A percentile compares a stretch with the other conserved stretches of the same genome.
These are phyloP conservation scores for Colletotrichum sansevieriae DNA, from an alignment of 2,329 filamentous ascomycete species.

Conservation along the genomic window DNA sequence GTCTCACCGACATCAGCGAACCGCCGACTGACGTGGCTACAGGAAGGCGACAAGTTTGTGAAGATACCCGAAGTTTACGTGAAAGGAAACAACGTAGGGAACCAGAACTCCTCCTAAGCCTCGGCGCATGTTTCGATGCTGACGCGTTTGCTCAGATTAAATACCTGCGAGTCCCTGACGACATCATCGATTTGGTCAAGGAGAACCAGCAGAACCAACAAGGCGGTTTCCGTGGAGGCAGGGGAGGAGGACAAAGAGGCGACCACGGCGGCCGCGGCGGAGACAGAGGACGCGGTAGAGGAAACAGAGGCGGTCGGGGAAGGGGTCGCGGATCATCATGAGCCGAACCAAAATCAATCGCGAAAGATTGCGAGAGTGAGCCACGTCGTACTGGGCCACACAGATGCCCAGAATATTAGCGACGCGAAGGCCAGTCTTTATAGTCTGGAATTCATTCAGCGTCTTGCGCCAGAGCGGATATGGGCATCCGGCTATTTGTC, in stretches of 20 bases:
- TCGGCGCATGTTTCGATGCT: slow-evolving; percentile 6
- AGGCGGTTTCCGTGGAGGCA: slow-evolving; percentile 73
- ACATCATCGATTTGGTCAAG: slow-evolving; percentile 94
- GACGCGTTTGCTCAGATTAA: slow-evolving; percentile 81
- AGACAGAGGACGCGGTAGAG: slow-evolving; percentile 67
- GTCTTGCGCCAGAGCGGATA: slow-evolving; percentile 11
- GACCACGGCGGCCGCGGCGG: slow-evolving; percentile 70
- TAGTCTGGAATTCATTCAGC: not conserved
- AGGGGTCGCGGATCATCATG: slow-evolving; percentile 37
- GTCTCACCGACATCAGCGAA: not conserved
- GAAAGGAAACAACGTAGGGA: slow-evolving; percentile 91
- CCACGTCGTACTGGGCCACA: not conserved
- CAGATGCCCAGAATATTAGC: slow-evolving; percentile 1
- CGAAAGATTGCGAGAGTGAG: slow-evolving; percentile 14
- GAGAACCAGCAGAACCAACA: slow-evolving; percentile 86
- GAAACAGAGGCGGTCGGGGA: slow-evolving; percentile 44
- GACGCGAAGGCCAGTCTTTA: not conserved
- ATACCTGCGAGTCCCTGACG: slow-evolving; percentile 95
- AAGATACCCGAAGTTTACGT: slow-evolving; percentile 95
- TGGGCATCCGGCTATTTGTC: not conserved
- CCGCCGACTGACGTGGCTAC: slow-evolving; percentile 42
- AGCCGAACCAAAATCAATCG: not conserved
- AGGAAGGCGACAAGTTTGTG: slow-evolving; percentile 95
- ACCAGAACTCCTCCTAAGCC: not conserved
- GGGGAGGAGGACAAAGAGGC: slow-evolving; percentile 69